phyloP scores from a whole-genome alignment of 2,329 filamentous ascomycete species.

The Hymenoscyphus scutula region DNA sequence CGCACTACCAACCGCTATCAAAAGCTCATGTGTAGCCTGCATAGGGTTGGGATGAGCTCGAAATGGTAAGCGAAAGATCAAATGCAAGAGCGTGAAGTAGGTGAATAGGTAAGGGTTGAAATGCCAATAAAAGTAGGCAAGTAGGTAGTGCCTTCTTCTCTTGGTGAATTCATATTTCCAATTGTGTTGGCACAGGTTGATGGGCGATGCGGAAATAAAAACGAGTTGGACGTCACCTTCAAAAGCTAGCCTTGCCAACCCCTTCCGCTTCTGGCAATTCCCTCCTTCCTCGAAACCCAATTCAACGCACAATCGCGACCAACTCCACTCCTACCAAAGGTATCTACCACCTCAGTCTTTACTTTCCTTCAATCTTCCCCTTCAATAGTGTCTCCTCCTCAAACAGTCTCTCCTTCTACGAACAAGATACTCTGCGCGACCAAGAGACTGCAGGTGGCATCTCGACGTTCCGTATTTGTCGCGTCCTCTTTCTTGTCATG shows the following conservation, averaged over 20 bases:
- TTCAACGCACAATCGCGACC: not conserved
- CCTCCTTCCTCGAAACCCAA: not conserved
- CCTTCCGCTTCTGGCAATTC: too few relatives aligned
- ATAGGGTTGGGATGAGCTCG: too few relatives aligned
- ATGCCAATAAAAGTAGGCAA: too few relatives aligned
- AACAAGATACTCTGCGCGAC: too few relatives aligned
- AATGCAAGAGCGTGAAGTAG: not conserved
- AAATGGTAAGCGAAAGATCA: not conserved
- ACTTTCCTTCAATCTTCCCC: not conserved
- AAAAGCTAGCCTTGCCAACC: not conserved
- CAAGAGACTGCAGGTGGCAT: too few relatives aligned
- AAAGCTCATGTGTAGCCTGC: not conserved
- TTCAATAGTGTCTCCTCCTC: too few relatives aligned
- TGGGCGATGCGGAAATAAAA: not conserved
- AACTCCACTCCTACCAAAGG: not conserved
- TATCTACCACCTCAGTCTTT: not conserved
- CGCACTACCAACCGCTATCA: not conserved
- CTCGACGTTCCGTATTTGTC: not conserved
- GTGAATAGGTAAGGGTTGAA: not conserved
- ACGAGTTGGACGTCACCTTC: not conserved
- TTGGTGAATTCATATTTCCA: too few relatives aligned
- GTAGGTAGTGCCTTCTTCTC: too few relatives aligned
- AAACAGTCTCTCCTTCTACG: not conserved
- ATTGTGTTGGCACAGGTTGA: too few relatives aligned
- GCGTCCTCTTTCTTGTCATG: not conserved